Evolutionary conservation across 2,329 filamentous ascomycete species (phyloP), one percentile per base, ranked within the genome.

Genomic region (Setomelanomma holmii): DNA sequence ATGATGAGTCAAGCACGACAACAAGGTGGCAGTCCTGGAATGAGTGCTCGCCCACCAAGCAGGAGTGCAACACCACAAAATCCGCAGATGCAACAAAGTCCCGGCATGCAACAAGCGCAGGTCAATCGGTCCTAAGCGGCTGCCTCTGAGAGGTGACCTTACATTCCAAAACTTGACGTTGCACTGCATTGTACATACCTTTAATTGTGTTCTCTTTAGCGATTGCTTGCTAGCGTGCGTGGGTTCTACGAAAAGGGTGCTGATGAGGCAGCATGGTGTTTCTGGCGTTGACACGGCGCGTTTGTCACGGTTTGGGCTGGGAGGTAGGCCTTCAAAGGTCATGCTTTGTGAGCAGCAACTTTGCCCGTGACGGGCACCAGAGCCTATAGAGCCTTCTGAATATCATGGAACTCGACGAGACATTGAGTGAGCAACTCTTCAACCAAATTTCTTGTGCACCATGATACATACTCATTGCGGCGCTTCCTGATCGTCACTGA

Each of bases 41-140:
- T 73, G 53, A 72, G 62, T 45, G 67, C 64, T 33, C 58, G 65
- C 50, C 69, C 64, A 45, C 60, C 63, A 33, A 76, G 73, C 52
- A 61, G 73, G 45, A 76, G 73, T 56, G 73, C 71, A 20, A 76
- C 73, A 30, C 73, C 73, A 11, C 72, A 74, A 45, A 73, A 74
- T 42, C 63, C 69, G 27, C 64, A 70, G 51, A 64, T 71, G 55
- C 64, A 68, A 56, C 68, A 72, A 48, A 72, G 69, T 51, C 69
- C 69, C 7, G 63, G 65, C 22, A 55, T 70, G 49, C 67, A 70
- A 53, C 69, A 73, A 55, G 68, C 68, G 34, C 70, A 72, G 55
- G 53, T 68, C 47, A 63, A 61, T 45, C 53, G 56, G 41, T 55
- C 60, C 19, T 61, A 56, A 51, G 35, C 17, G 34, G 38, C 45